Evolutionary conservation across 2,329 filamentous ascomycete genomes (phyloP), one percentile per base, ranked within the genome.

Genomic region (Berkeleyomyces rouxiae): DNA sequence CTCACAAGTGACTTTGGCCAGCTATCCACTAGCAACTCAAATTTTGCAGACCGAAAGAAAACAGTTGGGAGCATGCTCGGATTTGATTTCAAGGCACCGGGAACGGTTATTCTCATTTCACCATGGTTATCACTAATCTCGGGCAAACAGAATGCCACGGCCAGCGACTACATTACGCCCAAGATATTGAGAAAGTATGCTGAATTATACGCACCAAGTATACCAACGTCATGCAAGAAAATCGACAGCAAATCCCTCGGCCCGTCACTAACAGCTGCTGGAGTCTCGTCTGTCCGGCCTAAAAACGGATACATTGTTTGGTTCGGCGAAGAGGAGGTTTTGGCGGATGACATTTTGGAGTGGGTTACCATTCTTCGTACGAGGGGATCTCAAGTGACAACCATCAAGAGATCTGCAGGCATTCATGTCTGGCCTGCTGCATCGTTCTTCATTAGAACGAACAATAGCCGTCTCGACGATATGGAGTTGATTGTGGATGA

Each of bases 381-480:
- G 4, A 46, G 58, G 11, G 79, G 79, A 2, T 72, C 82, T 42
- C 71, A 78, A 44, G 77, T 86, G n/a, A 75, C 78, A 61, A 77
- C 77, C 62, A 76, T 81, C 68, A 81, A 82, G 68, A 83, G 88
- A 67, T 73, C 77, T 37, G 85, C 82, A 11, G 84, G 82, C 2
- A 84, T 93, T 64, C 89, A 95, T 72, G 88, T 85, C 9, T 95
- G 89, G 90, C 88, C 88, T 0, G 85, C 95, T 23, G 86, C 85
- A 7, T 77, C 77, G 57, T 68, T 82, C n/a, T 82, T 83, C 68
- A 70, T 84, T 37, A 74, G 72, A 57, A 75, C 75, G 36, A 69
- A 70, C n/a, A 73, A 77, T 42, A 73, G 77, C 68, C 77, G 83
- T 62, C 70, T 80, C 62, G 76, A 76, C 65, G 82, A 82, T 2